Conservation (phyloP, 1,139 yeast genomes). For the Yamadazyma songkhlaensis region DNA sequence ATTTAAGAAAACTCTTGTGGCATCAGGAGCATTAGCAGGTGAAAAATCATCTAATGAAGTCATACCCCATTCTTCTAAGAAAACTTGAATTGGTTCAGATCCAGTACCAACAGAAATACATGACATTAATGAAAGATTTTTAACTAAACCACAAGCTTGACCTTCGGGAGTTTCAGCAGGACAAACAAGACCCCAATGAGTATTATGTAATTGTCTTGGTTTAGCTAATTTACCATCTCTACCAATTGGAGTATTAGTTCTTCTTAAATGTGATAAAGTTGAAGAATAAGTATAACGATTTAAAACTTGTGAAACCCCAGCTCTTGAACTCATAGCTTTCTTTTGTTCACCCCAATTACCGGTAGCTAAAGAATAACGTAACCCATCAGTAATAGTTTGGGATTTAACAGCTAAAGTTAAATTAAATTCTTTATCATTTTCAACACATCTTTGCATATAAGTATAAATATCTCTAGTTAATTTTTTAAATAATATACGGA, state of each 20-base stretch:
- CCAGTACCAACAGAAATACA: conserved; percentile 97
- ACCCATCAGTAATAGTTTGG: conserved; percentile 94
- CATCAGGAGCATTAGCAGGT: conserved; percentile 87
- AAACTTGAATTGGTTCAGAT: conserved; percentile 91
- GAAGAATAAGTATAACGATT: conserved; percentile 98
- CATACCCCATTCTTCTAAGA: conserved; percentile 99
- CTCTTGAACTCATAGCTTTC: conserved; percentile 98
- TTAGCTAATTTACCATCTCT: conserved; percentile 98
- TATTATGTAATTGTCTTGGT: conserved; percentile 97
- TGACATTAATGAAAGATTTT: conserved; percentile 92
- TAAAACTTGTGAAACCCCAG: conserved; percentile 98
- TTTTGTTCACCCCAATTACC: conserved; percentile 99
- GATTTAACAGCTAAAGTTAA: conserved; percentile 95
- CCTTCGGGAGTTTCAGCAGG: conserved; percentile 99
- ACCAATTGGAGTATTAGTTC: conserved; percentile 98
- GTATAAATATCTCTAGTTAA: conserved; percentile 92
- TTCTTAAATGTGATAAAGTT: conserved; percentile 93
- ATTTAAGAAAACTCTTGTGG: conserved; percentile 92
- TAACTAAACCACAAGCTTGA: conserved; percentile 99
- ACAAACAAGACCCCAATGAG: conserved; percentile 99
- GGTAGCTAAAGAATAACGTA: conserved; percentile 95
- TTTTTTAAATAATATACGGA: conserved; percentile 91
- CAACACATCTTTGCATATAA: conserved; percentile 99
- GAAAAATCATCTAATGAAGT: conserved; percentile 95
- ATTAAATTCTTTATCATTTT: conserved; percentile 94